Percentiles rank a stretch among this genome's conserved stretches.
phyloP scores from a whole-genome alignment of 2,329 filamentous ascomycete genomes.

The Scedosporium dehoogii region DNA sequence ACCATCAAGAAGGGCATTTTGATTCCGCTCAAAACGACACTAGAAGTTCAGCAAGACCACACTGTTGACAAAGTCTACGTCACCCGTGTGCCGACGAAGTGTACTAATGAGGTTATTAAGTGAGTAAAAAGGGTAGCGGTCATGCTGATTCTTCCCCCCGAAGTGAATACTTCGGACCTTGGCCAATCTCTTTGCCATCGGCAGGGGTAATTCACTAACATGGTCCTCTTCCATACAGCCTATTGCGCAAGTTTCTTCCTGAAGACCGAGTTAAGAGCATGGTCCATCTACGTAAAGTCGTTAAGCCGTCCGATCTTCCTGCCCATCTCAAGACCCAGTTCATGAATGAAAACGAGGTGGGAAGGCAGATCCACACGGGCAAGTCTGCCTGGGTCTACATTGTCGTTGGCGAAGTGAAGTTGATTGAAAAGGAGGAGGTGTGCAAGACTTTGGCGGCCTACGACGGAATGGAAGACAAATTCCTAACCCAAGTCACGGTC shows the following conservation, averaged over 20 bases:
- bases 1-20: slow-evolving; percentile 38
- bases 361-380: slow-evolving; percentile 46
- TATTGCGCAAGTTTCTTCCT: slow-evolving; percentile 9
- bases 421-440: slow-evolving; percentile 24
- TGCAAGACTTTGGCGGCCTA: slow-evolving; percentile 32
- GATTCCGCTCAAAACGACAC: slow-evolving; percentile 53
- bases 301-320: slow-evolving; percentile 60
- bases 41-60: slow-evolving; percentile 52
- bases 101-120: slow-evolving; percentile 64
- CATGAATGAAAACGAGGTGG: slow-evolving; percentile 46
- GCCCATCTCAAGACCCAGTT: slow-evolving; percentile 51
- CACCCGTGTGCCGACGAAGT: slow-evolving; percentile 61
- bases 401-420: slow-evolving; percentile 38
- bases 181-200: not conserved
- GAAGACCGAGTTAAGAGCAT: slow-evolving; percentile 54
- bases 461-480: slow-evolving; percentile 39
- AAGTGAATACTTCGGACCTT: not conserved
- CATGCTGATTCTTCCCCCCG: not conserved
- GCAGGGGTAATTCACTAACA: not conserved
- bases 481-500: slow-evolving; percentile 55
- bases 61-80: slow-evolving; percentile 55
- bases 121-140: slow-evolving; percentile 30
- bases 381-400: slow-evolving; percentile 54
- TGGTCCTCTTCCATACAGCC: not conserved
- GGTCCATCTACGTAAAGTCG: slow-evolving; percentile 66